Conservation (phyloP, 1,284 basidiomycete species). For the Athelia sp. region DNA sequence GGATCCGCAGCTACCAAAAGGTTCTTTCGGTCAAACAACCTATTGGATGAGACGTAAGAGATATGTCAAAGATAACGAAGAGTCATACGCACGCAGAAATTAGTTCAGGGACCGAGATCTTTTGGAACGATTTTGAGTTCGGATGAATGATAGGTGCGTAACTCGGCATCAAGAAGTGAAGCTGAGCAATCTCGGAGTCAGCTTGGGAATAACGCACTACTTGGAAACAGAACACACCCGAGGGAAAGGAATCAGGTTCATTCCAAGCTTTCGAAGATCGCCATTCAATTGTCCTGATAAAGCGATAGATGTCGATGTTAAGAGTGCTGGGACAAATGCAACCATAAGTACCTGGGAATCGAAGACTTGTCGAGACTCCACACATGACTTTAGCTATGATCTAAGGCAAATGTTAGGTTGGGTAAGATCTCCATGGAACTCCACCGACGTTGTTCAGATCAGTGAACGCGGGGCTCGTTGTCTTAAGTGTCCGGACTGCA, state of each 20-base stretch:
- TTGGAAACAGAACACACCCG: conserved; percentile 46
- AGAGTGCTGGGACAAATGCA: neutral
- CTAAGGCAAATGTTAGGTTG: conserved; percentile 30
- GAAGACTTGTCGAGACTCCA: conserved; percentile 84
- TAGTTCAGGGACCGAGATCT: conserved; percentile 62
- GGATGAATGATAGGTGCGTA: conserved; percentile 78
- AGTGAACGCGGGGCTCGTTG: conserved; percentile 65
- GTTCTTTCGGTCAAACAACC: conserved; percentile 79
- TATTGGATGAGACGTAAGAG: conserved; percentile 19
- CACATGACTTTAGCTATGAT: conserved; percentile 85
- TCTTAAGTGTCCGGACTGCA: conserved; percentile 70
- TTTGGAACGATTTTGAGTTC: conserved; percentile 58
- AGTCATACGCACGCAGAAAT: conserved; percentile 49
- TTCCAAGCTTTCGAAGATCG: conserved; percentile 88
- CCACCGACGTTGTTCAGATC: conserved; percentile 73
- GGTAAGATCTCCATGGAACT: conserved; percentile 12
- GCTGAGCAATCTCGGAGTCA: conserved; percentile 30
- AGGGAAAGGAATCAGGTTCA: conserved; percentile 93
- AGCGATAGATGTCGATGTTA: conserved; percentile 1
- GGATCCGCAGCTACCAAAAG: conserved; percentile 85
- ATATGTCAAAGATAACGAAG: conserved; percentile 1
- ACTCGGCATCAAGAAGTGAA: conserved; percentile 89
- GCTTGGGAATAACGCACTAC: neutral
- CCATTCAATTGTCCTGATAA: conserved; percentile 32
- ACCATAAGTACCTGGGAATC: conserved; percentile 74